Evolutionary conservation across 768 basidiomycete genomes (phyloP), one percentile per base, ranked within the genome.

Genomic region (Lentinula sp.): DNA sequence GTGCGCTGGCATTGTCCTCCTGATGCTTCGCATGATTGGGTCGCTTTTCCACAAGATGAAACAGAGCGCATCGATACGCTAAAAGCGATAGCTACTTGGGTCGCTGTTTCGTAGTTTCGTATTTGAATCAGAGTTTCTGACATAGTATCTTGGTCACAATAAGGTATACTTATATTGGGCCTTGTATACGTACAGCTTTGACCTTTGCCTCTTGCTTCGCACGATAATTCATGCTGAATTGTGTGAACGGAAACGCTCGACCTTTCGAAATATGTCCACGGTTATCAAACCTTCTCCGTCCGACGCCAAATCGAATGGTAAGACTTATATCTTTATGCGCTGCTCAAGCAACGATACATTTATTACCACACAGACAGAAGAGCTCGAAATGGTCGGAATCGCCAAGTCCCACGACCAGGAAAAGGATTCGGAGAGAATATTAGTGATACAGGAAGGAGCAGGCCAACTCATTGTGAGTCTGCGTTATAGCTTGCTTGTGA

Each of bases 11-110:
- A 79, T 45, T 84, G 84, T 65, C 78, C 74, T 3, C 72, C 75
- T 18, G 84, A 85, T 68, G 80, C 70, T 2, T 63, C 83, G 12
- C 86, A 87, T 67, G 84, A 85, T 59, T 82, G 80, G 66, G 57
- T 86, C 12, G 68, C 74, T 18, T 79, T 87, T 48, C 43, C 62
- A 0, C 81, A 77, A 75, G 77, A 80, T 64, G 81, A 84, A 62
- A 82, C 84, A 4, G 83, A 85, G 69, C 73, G 83, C 61, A 76
- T 75, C 4, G 68, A 78, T 23, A 77, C 81, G 1, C 69, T 83
- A 16, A 72, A 74, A 60, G 79, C 72, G 4, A 81, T 87, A 60
- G 80, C 78, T 6, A 67, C 74, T 43, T 87, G 83, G 84, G 66
- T 81, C n/a, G 60, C 42, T 8, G 70, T 70, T 48, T 70, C 62